phyloP scores from a whole-genome alignment of 164 flowering plant genomes.

The Taxillus chinensis region DNA sequence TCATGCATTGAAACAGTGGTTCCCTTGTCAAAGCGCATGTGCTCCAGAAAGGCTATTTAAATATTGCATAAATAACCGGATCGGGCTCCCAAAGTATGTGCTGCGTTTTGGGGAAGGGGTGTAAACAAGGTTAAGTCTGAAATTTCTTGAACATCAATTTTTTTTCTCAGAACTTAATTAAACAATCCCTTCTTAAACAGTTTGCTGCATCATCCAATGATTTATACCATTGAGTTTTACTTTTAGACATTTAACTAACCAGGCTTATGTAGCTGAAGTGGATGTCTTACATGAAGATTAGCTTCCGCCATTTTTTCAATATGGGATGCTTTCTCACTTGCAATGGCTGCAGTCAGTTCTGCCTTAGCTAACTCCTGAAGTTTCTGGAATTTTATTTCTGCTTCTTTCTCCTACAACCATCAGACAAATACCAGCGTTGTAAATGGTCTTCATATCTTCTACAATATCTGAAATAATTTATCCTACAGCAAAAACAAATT shows the following conservation, averaged over 20 bases:
- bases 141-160: too few species aligned
- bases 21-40: too few species aligned
- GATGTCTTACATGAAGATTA: conserved; percentile 62
- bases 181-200: too few species aligned
- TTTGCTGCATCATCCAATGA: background rate
- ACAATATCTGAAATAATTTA: background rate
- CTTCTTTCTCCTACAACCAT: conserved; percentile 64
- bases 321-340: conserved; percentile 83
- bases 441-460: background rate
- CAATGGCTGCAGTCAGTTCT: conserved; percentile 74
- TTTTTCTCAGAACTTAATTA: too few species aligned
- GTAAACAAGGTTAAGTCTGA: too few species aligned
- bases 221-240: background rate
- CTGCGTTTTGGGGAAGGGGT: too few species aligned
- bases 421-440: conserved; percentile 1
- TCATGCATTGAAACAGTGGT: too few species aligned
- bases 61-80: too few species aligned
- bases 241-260: background rate
- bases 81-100: too few species aligned
- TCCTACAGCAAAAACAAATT: conserved; percentile 1
- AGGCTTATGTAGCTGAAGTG: conserved; percentile 1
- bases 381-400: conserved; percentile 50
- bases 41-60: too few species aligned
- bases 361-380: conserved; percentile 72
- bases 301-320: conserved; percentile 94